Base-by-base conservation (phyloP, 805 yeast genomes). In the Vanderwaltozyma polyspora region DNA sequence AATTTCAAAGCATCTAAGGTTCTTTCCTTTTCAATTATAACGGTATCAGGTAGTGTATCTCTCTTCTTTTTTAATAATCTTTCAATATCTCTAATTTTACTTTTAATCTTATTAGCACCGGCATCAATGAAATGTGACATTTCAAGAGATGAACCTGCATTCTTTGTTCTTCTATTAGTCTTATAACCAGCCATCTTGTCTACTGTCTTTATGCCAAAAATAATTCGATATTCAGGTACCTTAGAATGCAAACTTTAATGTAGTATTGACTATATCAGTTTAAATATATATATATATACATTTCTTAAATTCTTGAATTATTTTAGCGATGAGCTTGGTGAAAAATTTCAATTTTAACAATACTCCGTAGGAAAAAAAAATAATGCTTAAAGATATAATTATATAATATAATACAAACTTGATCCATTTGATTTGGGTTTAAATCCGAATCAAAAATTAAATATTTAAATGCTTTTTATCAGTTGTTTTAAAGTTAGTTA, bases 21-120 rank as follows among this genome's bases (percentile, higher is more conserved):
- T 57, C 94, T 73, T 57, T 84, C 91, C 43, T 83, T 79, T 31
- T 78, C 80, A 13, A 74, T 59, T 36, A 77, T 67, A 18, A 76
- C 67, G 45, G 74, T 73, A 12, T 84, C 79, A 3, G 83, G 78
- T 36, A 80, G 57, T 15, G 61, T 67, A 28, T 74, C 77, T 46
- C 67, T 71, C 46, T 64, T 65, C 37, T 65, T 66, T 14, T 47
- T 49, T 39, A 89, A 62, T 14, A 82, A 62, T 46, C 96, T 69
- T 48, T 80, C 79, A 25, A 85, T 66, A 55, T 89, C 95, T 62
- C 97, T 74, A 42, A 89, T 82, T 60, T 80, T 81, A 65, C 80
- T 85, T 58, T 76, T 83, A 42, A 85, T 69, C 47, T 78, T 80
- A 27, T 81, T 52, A 3, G 62, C 45, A 13, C 66, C 65, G 1